Evolutionary conservation across 345 rosid species (phyloP).

Genomic region (Rubroshorea leprosula): DNA sequence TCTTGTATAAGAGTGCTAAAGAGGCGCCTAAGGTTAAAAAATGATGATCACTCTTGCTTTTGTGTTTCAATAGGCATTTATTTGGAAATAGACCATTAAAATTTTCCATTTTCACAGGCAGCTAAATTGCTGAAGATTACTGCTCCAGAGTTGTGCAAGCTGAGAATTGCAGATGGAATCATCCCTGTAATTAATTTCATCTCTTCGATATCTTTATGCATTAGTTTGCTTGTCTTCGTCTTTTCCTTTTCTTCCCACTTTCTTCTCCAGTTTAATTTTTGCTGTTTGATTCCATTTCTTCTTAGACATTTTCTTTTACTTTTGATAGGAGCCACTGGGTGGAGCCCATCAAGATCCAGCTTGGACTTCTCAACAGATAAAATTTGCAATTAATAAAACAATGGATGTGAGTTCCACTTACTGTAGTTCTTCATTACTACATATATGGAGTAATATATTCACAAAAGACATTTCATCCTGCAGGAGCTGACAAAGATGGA

Average conservation of each 20-base stretch:
- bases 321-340: constrained; percentile 82
- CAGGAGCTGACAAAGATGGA: constrained; percentile 79
- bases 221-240: not conserved
- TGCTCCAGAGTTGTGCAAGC: constrained; percentile 59
- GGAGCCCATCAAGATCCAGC: constrained; percentile 91
- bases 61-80: constrained; percentile 11
- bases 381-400: constrained; percentile 63
- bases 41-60: constrained; percentile 9
- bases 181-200: constrained; percentile 55
- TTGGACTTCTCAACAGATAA: constrained; percentile 88
- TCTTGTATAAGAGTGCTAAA: constrained; percentile 86
- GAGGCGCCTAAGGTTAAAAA: constrained; percentile 80
- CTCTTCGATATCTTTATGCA: constrained; percentile 11
- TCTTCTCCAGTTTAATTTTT: not conserved
- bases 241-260: not conserved
- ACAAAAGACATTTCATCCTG: not conserved
- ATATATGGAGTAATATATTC: not conserved
- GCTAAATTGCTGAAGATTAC: constrained; percentile 91
- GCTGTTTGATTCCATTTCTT: too few species aligned
- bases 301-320: constrained; percentile 8
- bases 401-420: constrained; percentile 61
- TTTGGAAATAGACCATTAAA: constrained; percentile 10
- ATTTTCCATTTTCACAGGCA: constrained; percentile 50
- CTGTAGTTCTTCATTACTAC: constrained; percentile 7
- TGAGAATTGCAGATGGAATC: constrained; percentile 77